Percentiles rank a stretch among this genome's conserved stretches.
phyloP scores from a whole-genome alignment of 176 grass and related monocot species.

The Canna indica region DNA sequence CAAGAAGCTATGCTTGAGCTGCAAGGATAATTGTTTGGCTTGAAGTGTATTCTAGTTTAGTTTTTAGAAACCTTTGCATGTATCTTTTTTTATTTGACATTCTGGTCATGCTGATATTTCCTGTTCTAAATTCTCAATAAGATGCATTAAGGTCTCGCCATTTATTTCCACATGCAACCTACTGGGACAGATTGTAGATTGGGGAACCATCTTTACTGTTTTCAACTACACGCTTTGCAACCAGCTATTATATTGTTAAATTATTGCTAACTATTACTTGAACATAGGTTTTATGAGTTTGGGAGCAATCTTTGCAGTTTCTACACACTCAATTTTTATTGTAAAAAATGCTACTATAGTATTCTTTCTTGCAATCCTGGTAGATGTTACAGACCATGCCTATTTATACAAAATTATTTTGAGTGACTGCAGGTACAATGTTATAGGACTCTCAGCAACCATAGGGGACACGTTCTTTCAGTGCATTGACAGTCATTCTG shows the following conservation, averaged over 20 bases:
- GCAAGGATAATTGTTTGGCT: not conserved
- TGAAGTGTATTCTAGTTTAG: not conserved
- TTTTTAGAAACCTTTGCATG: not conserved
- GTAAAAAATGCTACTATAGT: not conserved
- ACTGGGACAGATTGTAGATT: no score
- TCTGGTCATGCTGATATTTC: not conserved
- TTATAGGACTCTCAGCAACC: slow-evolving; percentile 70
- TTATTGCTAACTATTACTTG: no score
- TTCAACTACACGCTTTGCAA: no score
- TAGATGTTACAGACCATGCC: not conserved
- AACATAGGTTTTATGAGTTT: no score
- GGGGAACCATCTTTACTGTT: no score
- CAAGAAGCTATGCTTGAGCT: not conserved
- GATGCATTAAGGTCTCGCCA: no score
- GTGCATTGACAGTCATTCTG: slow-evolving; percentile 54
- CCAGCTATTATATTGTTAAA: no score
- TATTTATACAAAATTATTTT: slow-evolving; percentile 13
- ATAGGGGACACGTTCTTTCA: slow-evolving; percentile 75
- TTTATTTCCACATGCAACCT: no score
- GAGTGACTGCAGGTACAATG: slow-evolving; percentile 71
- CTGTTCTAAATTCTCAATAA: no score
- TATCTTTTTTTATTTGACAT: no score
- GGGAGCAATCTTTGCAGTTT: no score
- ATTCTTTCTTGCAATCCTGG: not conserved
- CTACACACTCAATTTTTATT: not conserved